Conservation (phyloP, 2,329 filamentous ascomycete species). For the Thielaviopsis euricoi region DNA sequence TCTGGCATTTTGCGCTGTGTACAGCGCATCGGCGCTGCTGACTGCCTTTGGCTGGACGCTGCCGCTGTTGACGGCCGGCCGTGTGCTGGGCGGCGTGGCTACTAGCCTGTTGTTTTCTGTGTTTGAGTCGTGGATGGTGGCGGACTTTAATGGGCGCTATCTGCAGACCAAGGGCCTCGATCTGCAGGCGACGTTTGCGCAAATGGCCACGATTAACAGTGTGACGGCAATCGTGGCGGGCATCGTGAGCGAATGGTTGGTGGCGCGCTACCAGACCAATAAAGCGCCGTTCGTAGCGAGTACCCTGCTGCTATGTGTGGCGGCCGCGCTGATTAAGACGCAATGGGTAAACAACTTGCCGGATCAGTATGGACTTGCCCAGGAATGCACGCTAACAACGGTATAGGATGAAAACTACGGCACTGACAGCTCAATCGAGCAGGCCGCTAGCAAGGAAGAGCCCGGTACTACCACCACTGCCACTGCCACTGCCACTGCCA, state of each 20-base stretch:
- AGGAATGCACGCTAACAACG: too few species aligned
- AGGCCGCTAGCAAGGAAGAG: not conserved
- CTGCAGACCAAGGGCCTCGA: slow-evolving; percentile 24
- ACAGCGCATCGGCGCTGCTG: slow-evolving; percentile 33
- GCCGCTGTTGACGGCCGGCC: slow-evolving; percentile 31
- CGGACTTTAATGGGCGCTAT: slow-evolving; percentile 31
- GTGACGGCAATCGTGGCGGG: slow-evolving; percentile 17
- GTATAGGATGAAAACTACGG: not conserved
- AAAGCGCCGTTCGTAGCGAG: slow-evolving; percentile 31
- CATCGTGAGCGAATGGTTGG: slow-evolving; percentile 33
- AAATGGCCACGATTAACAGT: slow-evolving; percentile 35
- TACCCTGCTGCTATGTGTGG: slow-evolving; percentile 23
- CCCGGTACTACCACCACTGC: not conserved
- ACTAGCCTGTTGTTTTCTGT: slow-evolving; percentile 41
- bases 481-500: not conserved
- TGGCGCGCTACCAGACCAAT: slow-evolving; percentile 28
- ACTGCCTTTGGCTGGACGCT: slow-evolving; percentile 17
- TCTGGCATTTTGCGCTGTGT: slow-evolving; percentile 35
- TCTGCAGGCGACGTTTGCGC: slow-evolving; percentile 34
- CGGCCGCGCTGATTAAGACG: slow-evolving; percentile 27
- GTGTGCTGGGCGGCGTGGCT: slow-evolving; percentile 36
- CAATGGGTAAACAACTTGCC: slow-evolving; percentile 25
- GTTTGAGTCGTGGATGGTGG: slow-evolving; percentile 46
- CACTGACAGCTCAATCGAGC: not conserved
- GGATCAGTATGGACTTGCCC: not conserved